Conservation (phyloP, 2,329 filamentous ascomycete genomes). For the Hirsutella minnesotensis region DNA sequence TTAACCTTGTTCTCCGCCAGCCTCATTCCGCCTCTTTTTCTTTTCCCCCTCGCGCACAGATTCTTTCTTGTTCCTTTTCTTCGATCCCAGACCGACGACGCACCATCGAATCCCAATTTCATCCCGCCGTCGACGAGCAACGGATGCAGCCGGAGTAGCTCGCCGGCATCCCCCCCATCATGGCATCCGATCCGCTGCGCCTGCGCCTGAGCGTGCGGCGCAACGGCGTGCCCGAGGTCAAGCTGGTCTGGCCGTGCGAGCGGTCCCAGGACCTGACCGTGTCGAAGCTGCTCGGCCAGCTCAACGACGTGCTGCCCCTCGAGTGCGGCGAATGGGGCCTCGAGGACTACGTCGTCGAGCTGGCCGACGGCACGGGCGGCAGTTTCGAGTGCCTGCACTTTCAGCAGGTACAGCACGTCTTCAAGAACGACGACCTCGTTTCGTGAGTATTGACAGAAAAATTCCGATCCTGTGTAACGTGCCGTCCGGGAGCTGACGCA, state of each 20-base stretch:
- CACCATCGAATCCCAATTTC: too few relatives aligned
- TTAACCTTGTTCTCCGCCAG: too few relatives aligned
- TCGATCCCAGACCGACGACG: too few relatives aligned
- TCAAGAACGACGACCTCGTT: slow-evolving; percentile 77
- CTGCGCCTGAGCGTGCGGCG: slow-evolving; percentile 63
- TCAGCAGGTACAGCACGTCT: slow-evolving; percentile 53
- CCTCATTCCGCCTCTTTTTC: too few relatives aligned
- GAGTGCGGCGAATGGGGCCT: slow-evolving; percentile 75
- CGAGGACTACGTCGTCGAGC: slow-evolving; percentile 80
- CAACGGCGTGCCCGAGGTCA: slow-evolving; percentile 59
- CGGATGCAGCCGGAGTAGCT: too few relatives aligned
- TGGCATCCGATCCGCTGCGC: slow-evolving; percentile 37
- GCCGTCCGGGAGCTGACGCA: too few relatives aligned
- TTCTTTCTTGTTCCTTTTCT: too few relatives aligned
- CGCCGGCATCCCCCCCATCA: too few relatives aligned
- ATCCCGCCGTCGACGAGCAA: too few relatives aligned
- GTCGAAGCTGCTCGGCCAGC: slow-evolving; percentile 60
- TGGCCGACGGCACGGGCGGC: slow-evolving; percentile 39
- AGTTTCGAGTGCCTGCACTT: slow-evolving; percentile 86
- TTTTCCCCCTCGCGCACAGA: too few relatives aligned
- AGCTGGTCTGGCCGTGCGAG: slow-evolving; percentile 58
- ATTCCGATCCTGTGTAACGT: too few relatives aligned
- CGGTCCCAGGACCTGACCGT: slow-evolving; percentile 53
- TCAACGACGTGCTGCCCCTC: slow-evolving; percentile 72
- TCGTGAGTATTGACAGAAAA: too few relatives aligned